These are phyloP conservation scores for Calophaca sinica DNA, from an alignment of 306 rosid species.

Conservation along the genomic window DNA sequence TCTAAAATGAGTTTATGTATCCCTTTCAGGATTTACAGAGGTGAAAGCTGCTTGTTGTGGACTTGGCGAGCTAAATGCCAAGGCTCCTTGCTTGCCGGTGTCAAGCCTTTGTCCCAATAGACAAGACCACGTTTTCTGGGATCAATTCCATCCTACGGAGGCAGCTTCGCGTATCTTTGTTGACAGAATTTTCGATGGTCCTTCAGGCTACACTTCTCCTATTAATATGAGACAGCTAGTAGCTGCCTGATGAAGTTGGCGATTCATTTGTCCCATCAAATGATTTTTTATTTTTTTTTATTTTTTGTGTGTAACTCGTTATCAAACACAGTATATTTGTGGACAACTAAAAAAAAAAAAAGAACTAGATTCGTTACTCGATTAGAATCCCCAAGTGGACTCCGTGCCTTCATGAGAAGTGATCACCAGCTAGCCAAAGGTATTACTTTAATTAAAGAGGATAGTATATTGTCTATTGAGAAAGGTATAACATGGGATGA, in stretches of 20 bases:
- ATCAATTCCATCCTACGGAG: constrained; percentile 72
- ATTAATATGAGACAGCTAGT: constrained; percentile 63
- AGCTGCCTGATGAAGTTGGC: constrained; percentile 52
- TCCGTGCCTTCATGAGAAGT: background rate
- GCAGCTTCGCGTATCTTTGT: constrained; percentile 54
- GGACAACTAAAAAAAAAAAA: background rate
- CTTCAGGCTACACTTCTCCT: constrained; percentile 61
- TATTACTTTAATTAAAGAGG: background rate
- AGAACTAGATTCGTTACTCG: background rate
- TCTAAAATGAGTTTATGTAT: constrained; percentile 5
- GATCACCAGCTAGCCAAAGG: background rate
- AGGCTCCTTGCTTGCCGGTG: constrained; percentile 60
- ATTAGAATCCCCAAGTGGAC: background rate
- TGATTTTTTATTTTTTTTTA: background rate
- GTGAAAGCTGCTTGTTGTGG: constrained; percentile 77
- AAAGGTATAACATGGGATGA: background rate
- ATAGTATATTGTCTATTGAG: background rate
- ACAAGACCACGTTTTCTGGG: constrained; percentile 72
- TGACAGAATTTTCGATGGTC: constrained; percentile 58
- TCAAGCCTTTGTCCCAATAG: constrained; percentile 65
- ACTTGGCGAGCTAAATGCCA: constrained; percentile 60
- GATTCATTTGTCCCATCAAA: background rate
- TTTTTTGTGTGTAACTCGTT: background rate
- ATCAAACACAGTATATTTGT: background rate
- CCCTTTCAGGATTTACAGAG: constrained; percentile 74